Base-by-base conservation (phyloP, 495 filamentous ascomycete genomes). In the Pyrenula aspistea region DNA sequence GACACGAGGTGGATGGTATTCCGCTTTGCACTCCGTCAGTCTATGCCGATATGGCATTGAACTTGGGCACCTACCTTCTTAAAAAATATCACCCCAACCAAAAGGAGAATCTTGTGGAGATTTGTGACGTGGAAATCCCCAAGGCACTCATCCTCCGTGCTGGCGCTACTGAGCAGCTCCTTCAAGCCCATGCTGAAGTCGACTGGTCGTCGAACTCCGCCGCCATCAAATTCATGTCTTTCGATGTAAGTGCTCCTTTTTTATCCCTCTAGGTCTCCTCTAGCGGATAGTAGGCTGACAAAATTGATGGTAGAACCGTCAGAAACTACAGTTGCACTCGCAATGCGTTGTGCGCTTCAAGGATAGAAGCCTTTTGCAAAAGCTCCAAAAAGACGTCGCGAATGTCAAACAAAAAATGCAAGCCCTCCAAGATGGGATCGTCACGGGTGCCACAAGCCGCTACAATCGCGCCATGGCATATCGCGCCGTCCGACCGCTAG, bases 381-480 rank as follows among this genome's bases (percentile, higher is more conserved):
- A 4, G 15, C 31, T 42, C 82, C 74, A 73, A 68, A 77, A 22
- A 58, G 64, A 21, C 77, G 82, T 57, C 83, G 81, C 60, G 71
- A 80, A 57, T 76, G 80, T 52, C 68, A 72, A 73, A 57, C 65
- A 68, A 2, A 74, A 80, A 51, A 72, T 84, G 53, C 71, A 79
- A 25, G 57, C 65, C 4, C 68, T 85, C 1, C 71, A 73, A 65
- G 71, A 76, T 24, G 78, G 72, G 15, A 79, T 78, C 50, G 60
- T 77, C 70, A 61, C 72, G 63, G 56, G 71, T 2, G 67, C 76
- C 10, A 81, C 82, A 11, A 81, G 80, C 53, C 79, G 66, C 12
- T 66, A 87, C 62, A 80, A 81, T 55, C 77, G 82, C 2, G 80
- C 82, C 15, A 79, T 91, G 70, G 83, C 83, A 0, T 92, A 92